Base-by-base conservation (phyloP, 2,329 filamentous ascomycete species). In the Proliferodiscus dingleyae region DNA sequence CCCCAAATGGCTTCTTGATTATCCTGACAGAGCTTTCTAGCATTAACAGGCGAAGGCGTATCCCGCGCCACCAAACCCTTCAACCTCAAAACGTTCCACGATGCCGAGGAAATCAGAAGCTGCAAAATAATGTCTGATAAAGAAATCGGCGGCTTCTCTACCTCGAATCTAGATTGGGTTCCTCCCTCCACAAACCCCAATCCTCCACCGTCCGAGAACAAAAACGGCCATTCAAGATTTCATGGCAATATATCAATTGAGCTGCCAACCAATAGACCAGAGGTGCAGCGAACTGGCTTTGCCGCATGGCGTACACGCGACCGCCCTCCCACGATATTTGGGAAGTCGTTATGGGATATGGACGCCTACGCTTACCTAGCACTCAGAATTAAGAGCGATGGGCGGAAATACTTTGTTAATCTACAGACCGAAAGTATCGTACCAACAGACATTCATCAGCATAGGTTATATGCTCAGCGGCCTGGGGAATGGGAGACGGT, bases 401-500 rank as follows among this genome's bases (percentile, higher is more conserved):
- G 89, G 13, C 77, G 93, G 48, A 85, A 87, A 59, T 98, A 97
- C 71, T 88, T 95, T 47, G 81, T 98, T 60, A 98, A 98, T 66
- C 72, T 98, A 13, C 93, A 97, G 71, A 95, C 90, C 3, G 91
- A 98, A 63, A 87, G 87, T 1, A 83, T 98, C 45, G 87, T 95
- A 38, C 87, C 89, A 9, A 91, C 89, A n/a, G 93, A 98, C 65
- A 74, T 98, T 52, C 93, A 97, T 66, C 93, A 98, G 65, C 93
- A 98, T 66, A 76, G 93, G 40, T 69, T 98, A 4, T 95, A 89
- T 57, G 77, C 85, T 7, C 84, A 83, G 60, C 78, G 80, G 7
- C 83, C 87, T 0, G 89, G 89, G 1, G 77, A 90, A 59, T 98
- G 93, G 93, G 91, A 98, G 73, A 96, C 93, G 2, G 78, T 96